Evolutionary conservation across 768 basidiomycete species (phyloP), one percentile per base, ranked within the genome.

Genomic region (Tricholoma furcatifolium): DNA sequence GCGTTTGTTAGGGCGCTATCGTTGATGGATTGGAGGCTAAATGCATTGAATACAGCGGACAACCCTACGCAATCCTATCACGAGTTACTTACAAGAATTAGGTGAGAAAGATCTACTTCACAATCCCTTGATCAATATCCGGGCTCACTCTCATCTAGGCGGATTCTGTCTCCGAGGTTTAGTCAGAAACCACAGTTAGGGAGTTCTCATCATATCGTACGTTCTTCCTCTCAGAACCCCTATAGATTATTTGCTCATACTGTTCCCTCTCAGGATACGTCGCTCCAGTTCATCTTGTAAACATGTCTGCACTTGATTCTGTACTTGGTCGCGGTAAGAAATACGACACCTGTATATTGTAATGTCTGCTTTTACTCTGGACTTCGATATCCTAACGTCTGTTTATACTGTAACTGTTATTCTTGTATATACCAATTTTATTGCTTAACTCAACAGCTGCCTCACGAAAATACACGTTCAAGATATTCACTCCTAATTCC

Each of bases 181-280:
- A 80, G 77, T 59, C 87, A 91, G 74, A 85, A 79, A 56, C 84
- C 86, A 3, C 88, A 89, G 64, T 63, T 91, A 11, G 85, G 85
- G 6, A 87, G 84, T 55, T 87, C 88, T 7, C 87, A 90, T 60
- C 79, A 71, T 12, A 84, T 89, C 47, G 87, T 79, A 58, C 42
- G 76, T 65, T 4, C 39, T 17, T 15, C 35, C 7, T 47, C 2
- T 32, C 21, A 18, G 24, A 5, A 6, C 24, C 5, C 34, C 3
- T 31, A 18, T 31, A 21, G 41, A 30, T 47, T 6, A 44, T 6
- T 30, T 23, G 11, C 53, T 53, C 32, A 51, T 44, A 30, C 34
- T 31, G 21, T 56, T 7, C 50, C 6, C 48, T 58, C 4, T n/a
- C 46, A 76, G 74, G 67, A 76, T 54, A 73, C 70, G 2, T 64